phyloP scores from a whole-genome alignment of 148 eudicot genomes.

The Chenopodium quinoa region DNA sequence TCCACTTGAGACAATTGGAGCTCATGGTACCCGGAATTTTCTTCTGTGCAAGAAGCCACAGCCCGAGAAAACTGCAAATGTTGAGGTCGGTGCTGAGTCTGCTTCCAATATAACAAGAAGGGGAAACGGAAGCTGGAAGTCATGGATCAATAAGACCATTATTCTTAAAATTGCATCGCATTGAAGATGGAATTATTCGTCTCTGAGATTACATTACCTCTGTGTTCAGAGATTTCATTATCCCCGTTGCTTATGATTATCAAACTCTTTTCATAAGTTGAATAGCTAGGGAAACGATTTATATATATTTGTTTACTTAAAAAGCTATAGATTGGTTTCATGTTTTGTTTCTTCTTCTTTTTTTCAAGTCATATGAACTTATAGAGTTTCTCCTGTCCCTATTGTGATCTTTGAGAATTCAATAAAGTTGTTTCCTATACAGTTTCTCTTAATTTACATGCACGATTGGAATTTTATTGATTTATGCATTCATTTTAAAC shows the following conservation, averaged over 20 bases:
- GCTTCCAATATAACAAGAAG: conserved; percentile 24
- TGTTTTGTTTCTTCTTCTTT: background rate
- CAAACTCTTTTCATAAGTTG: background rate
- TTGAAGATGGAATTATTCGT: conserved; percentile 7
- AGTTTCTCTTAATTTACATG: no score
- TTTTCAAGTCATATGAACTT: background rate
- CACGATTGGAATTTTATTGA: no score
- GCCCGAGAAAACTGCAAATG: conserved; percentile 10
- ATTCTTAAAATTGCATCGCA: conserved; percentile 60
- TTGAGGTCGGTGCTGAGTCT: background rate
- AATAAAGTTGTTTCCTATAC: background rate
- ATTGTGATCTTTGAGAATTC: background rate
- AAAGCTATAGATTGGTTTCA: background rate
- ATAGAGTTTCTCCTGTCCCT: background rate
- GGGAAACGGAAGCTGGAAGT: conserved; percentile 59
- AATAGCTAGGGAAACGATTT: background rate
- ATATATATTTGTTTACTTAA: background rate
- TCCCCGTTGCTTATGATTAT: background rate
- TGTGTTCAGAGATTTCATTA: background rate
- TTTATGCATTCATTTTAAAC: no score
- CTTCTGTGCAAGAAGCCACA: conserved; percentile 48
- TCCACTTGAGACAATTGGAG: conserved; percentile 47
- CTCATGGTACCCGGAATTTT: conserved; percentile 52
- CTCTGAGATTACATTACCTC: background rate
- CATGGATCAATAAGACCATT: conserved; percentile 80